Evolutionary conservation across 495 filamentous ascomycete genomes (phyloP), one percentile per base, ranked within the genome.

Genomic region (Jackrogersella minutella): DNA sequence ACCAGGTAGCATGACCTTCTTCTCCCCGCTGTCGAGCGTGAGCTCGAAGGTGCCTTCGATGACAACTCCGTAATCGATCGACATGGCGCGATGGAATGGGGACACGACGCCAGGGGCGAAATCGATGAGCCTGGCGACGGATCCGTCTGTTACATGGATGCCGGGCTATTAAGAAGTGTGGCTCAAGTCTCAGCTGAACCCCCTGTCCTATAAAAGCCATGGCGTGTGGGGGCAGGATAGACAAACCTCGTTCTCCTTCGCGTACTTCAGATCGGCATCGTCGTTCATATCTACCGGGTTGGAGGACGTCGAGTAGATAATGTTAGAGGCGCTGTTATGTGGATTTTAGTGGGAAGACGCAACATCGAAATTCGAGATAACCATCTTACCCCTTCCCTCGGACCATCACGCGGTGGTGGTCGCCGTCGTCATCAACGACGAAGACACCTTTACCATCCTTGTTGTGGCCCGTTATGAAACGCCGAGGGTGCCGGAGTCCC

Each of bases 61-160:
- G 13, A 90, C 82, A 34, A 87, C 72, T 0, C 86, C 85, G 53
- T 87, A 88, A 58, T 90, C 88, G 2, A 90, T 65, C 26, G 79
- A 82, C 51, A 81, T 72, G 5, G 87, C 86, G 1, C 87, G 80
- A 51, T 89, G 88, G 76, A 90, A 77, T 13, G 75, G 68, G 5
- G 73, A 72, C 47, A 66, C 76, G 57, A 77, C 76, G 14, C 74
- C 79, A 0, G 87, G 87, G 0, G 77, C 77, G 17, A 88, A 84
- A 61, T 89, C 86, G 9, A 88, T 84, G 44, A 79, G 79, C 14
- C 86, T 81, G 0, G 83, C 70, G 2, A 87, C 82, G 3, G 82
- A 85, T 14, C 84, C 83, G 61, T 74, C 70, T 9, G n/a, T 30
- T 5, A 21, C 13, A 16, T 24, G 19, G 5, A 58, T 6, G 3